Evolutionary conservation across 768 basidiomycete species (phyloP).

Genomic region (Asterophora lycoperdoides): DNA sequence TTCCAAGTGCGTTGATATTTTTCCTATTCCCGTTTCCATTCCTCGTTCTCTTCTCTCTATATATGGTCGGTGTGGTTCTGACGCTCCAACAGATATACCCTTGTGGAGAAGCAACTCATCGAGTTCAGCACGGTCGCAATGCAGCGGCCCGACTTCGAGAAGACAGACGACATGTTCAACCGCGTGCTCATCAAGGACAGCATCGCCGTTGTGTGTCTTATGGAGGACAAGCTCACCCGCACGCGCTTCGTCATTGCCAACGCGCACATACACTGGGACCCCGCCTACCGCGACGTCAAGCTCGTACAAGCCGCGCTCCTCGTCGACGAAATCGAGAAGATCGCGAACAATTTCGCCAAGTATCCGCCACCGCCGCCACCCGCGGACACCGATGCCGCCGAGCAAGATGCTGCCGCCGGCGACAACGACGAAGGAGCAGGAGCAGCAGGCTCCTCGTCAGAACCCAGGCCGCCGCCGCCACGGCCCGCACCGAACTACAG

Average conservation of each 20-base stretch:
- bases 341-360: slow-evolving; percentile 76
- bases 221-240: slow-evolving; percentile 86
- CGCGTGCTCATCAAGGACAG: slow-evolving; percentile 94
- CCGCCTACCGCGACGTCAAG: slow-evolving; percentile 91
- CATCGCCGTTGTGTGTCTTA: slow-evolving; percentile 79
- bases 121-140: slow-evolving; percentile 93
- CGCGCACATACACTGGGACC: slow-evolving; percentile 92
- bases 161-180: slow-evolving; percentile 99
- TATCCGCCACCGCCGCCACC: slow-evolving; percentile 62
- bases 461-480: slow-evolving; percentile 23
- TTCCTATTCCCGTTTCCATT: slow-evolving; percentile 2
- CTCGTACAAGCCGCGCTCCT: slow-evolving; percentile 92
- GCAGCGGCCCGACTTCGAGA: slow-evolving; percentile 91
- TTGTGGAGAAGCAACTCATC: slow-evolving; percentile 90
- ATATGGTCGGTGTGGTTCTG: slow-evolving; percentile 10
- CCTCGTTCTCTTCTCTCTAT: neutral
- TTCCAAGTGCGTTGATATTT: slow-evolving; percentile 58
- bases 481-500: slow-evolving; percentile 66
- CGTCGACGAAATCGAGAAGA: slow-evolving; percentile 90
- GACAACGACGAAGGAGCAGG: slow-evolving; percentile 15
- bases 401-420: slow-evolving; percentile 18
- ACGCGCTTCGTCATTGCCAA: slow-evolving; percentile 88
- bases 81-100: slow-evolving; percentile 60
- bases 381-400: slow-evolving; percentile 25
- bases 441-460: slow-evolving; percentile 7